These are phyloP conservation scores for Saturnispora diversa DNA, from an alignment of 805 yeast species.

Conservation along the genomic window DNA sequence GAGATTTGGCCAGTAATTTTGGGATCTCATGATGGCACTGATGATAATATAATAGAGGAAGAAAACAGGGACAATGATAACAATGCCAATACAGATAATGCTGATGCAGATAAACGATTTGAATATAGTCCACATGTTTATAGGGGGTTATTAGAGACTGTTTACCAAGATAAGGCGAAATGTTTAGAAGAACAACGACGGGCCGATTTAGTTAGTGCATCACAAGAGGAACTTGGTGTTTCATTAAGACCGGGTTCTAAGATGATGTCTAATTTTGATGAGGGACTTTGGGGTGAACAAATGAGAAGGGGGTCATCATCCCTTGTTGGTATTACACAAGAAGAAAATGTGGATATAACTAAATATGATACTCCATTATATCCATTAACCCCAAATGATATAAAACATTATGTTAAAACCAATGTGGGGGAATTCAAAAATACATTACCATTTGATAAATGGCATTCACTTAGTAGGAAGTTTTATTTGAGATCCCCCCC, in stretches of 20 bases:
- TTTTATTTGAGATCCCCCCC: constrained; percentile 30
- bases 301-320: background rate
- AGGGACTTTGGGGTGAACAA: constrained; percentile 6
- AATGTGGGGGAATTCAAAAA: constrained; percentile 14
- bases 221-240: constrained; percentile 26
- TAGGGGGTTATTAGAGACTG: constrained; percentile 5
- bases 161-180: background rate
- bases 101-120: background rate
- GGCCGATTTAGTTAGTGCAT: constrained; percentile 13
- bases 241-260: constrained; percentile 23
- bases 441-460: constrained; percentile 8
- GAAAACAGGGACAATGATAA: background rate
- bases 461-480: constrained; percentile 17
- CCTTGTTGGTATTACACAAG: too few species aligned
- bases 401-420: constrained; percentile 5
- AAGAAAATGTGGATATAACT: background rate
- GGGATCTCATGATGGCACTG: background rate
- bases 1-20: constrained; percentile 1
- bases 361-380: constrained; percentile 1
- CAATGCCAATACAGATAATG: background rate
- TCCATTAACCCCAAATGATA: constrained; percentile 10
- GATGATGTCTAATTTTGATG: constrained; percentile 26
- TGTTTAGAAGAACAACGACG: constrained; percentile 7
- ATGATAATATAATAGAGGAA: background rate
- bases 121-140: constrained; percentile 4